Percentiles rank a stretch among this genome's conserved stretches.
Evolutionary conservation across 495 filamentous ascomycete genomes (phyloP).

Genomic region (Penicillium coffeae): DNA sequence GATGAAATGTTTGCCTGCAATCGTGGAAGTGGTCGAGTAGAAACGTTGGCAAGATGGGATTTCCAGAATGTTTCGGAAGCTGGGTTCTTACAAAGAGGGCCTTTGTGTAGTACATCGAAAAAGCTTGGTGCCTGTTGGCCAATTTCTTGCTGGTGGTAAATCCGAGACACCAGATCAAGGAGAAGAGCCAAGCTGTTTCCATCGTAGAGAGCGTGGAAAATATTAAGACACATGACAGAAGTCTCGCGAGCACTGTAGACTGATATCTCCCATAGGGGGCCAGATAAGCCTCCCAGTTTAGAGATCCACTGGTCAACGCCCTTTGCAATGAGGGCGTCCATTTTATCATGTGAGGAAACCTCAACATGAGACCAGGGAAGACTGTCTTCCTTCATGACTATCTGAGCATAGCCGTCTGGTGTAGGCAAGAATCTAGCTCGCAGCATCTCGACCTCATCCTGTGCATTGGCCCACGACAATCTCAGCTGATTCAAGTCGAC

Average conservation of each 20-base stretch:
- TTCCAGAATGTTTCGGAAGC: conserved; percentile 65
- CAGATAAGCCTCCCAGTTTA: conserved; percentile 21
- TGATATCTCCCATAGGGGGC: conserved; percentile 41
- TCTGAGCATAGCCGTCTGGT: conserved; percentile 68
- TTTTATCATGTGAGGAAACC: conserved; percentile 17
- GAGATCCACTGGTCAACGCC: conserved; percentile 40
- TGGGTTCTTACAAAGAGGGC: conserved; percentile 38
- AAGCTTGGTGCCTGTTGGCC: conserved; percentile 22
- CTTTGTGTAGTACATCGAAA: conserved; percentile 40
- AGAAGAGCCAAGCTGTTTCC: conserved; percentile 71
- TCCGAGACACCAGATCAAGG: conserved; percentile 48
- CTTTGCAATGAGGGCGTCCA: conserved; percentile 24
- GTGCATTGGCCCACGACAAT: conserved; percentile 47
- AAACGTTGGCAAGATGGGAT: conserved; percentile 44
- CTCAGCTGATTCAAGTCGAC: conserved; percentile 43
- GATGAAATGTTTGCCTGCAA: conserved; percentile 4
- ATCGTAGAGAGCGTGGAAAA: conserved; percentile 90
- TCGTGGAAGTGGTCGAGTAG: conserved; percentile 25
- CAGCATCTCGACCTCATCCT: conserved; percentile 52
- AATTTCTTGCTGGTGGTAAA: conserved; percentile 25
- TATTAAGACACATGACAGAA: conserved; percentile 52
- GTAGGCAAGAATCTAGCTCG: conserved; percentile 64
- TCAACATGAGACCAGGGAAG: conserved; percentile 47
- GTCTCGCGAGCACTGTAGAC: conserved; percentile 28
- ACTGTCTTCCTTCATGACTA: conserved; percentile 45